Evolutionary conservation across 2,329 filamentous ascomycete genomes (phyloP).

Genomic region (Stylonectria norvegica): DNA sequence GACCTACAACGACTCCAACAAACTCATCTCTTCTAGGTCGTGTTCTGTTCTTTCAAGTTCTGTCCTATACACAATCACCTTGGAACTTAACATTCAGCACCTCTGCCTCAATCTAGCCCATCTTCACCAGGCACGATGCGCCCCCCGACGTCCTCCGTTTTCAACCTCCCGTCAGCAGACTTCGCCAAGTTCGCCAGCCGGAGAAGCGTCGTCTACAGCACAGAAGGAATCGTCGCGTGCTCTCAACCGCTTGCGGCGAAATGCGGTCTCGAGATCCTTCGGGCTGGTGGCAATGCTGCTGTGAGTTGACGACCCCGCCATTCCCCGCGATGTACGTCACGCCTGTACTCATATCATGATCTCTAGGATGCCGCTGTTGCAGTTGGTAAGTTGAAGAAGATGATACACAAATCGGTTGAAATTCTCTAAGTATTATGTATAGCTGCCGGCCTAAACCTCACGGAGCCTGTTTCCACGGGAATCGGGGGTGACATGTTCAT

Average conservation of each 20-base stretch:
- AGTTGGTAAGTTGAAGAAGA: constrained; percentile 56
- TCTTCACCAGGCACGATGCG: constrained; percentile 37
- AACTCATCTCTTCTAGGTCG: too few species aligned
- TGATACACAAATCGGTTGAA: neutral
- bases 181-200: constrained; percentile 72
- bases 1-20: too few species aligned
- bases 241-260: constrained; percentile 86
- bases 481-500: constrained; percentile 98
- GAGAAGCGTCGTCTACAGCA: constrained; percentile 89
- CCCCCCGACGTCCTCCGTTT: constrained; percentile 45
- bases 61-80: too few species aligned
- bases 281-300: constrained; percentile 87
- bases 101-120: too few species aligned
- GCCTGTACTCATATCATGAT: constrained; percentile 10
- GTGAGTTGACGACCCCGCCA: constrained; percentile 49
- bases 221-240: constrained; percentile 84
- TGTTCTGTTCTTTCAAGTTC: too few species aligned
- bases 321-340: neutral
- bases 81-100: too few species aligned
- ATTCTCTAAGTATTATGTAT: constrained; percentile 1
- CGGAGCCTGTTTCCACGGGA: constrained; percentile 87
- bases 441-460: constrained; percentile 91
- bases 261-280: constrained; percentile 81
- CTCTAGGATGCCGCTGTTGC: constrained; percentile 89
- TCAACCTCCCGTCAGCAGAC: constrained; percentile 42